Conservation (phyloP, 352 stramenopile species). For the Pythium guiyangense region DNA sequence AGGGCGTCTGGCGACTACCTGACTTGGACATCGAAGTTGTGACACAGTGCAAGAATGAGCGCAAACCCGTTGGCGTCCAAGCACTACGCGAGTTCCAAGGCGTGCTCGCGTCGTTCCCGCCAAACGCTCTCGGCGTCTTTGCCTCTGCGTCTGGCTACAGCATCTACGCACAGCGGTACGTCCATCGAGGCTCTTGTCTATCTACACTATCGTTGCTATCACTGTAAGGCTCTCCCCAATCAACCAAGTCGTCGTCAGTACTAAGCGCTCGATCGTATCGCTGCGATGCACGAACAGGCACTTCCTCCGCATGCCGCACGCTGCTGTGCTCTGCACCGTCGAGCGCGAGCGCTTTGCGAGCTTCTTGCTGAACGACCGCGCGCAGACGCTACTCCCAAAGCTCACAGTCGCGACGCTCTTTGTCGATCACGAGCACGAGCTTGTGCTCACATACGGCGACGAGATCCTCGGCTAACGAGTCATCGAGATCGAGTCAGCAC, state of each 20-base stretch:
- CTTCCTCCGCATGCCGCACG: constrained; percentile 58
- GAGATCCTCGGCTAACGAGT: constrained; percentile 35
- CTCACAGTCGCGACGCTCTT: constrained; percentile 65
- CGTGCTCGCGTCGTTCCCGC: constrained; percentile 42
- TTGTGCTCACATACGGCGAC: constrained; percentile 72
- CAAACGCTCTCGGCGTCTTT: constrained; percentile 54
- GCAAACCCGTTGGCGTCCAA: constrained; percentile 60
- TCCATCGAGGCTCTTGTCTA: not conserved
- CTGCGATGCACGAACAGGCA: constrained; percentile 21
- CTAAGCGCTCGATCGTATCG: not conserved
- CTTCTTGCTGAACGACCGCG: constrained; percentile 63
- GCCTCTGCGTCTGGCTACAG: constrained; percentile 74
- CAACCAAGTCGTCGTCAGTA: too few relatives aligned
- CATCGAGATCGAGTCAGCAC: not conserved
- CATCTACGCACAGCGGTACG: constrained; percentile 63
- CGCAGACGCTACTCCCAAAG: constrained; percentile 51
- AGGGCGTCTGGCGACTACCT: constrained; percentile 58
- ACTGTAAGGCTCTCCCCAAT: too few relatives aligned
- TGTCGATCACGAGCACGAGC: constrained; percentile 48
- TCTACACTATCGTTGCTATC: too few relatives aligned
- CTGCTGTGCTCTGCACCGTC: constrained; percentile 57
- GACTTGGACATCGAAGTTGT: constrained; percentile 60
- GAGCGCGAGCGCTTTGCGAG: constrained; percentile 36
- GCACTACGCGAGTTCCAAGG: constrained; percentile 73
- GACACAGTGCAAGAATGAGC: constrained; percentile 82